Percentiles rank a stretch among this genome's conserved stretches.
Evolutionary conservation across 345 rosid genomes (phyloP).

Genomic region (Trapa incisa): DNA sequence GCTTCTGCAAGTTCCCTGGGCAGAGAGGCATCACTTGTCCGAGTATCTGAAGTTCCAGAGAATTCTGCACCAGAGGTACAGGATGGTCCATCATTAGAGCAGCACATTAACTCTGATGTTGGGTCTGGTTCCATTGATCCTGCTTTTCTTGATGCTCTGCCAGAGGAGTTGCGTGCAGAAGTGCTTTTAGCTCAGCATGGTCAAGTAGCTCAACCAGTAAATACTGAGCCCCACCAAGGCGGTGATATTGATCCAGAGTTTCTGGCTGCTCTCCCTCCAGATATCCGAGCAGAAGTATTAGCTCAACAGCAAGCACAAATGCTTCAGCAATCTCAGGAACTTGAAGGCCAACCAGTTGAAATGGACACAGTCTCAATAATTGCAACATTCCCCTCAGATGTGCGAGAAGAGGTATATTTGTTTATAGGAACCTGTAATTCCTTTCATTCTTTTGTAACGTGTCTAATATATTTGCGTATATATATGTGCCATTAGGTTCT

Average conservation of each 20-base stretch:
- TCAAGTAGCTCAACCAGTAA: slow-evolving; percentile 66
- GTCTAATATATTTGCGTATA: not conserved
- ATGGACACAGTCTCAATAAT: slow-evolving; percentile 98
- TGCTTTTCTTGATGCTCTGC: slow-evolving; percentile 94
- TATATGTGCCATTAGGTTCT: slow-evolving; percentile 45
- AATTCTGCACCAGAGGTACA: slow-evolving; percentile 74
- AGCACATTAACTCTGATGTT: slow-evolving; percentile 45
- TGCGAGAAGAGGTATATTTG: slow-evolving; percentile 78
- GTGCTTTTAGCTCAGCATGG: slow-evolving; percentile 90
- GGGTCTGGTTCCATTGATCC: slow-evolving; percentile 85
- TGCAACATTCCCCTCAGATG: slow-evolving; percentile 91
- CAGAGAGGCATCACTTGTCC: slow-evolving; percentile 69
- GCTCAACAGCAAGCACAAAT: slow-evolving; percentile 96
- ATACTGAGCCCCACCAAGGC: slow-evolving; percentile 47
- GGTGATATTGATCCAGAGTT: slow-evolving; percentile 96
- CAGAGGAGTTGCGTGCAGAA: slow-evolving; percentile 93
- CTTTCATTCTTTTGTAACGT: not conserved
- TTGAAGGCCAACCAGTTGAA: slow-evolving; percentile 98
- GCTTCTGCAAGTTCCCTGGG: slow-evolving; percentile 37
- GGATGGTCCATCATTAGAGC: slow-evolving; percentile 52
- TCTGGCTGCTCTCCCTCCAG: slow-evolving; percentile 97
- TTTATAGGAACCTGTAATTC: not conserved
- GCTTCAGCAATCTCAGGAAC: slow-evolving; percentile 83
- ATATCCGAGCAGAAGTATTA: slow-evolving; percentile 84
- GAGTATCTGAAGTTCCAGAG: slow-evolving; percentile 92